phyloP scores from a whole-genome alignment of 352 stramenopile species.

The Globisporangium cylindrosporum region DNA sequence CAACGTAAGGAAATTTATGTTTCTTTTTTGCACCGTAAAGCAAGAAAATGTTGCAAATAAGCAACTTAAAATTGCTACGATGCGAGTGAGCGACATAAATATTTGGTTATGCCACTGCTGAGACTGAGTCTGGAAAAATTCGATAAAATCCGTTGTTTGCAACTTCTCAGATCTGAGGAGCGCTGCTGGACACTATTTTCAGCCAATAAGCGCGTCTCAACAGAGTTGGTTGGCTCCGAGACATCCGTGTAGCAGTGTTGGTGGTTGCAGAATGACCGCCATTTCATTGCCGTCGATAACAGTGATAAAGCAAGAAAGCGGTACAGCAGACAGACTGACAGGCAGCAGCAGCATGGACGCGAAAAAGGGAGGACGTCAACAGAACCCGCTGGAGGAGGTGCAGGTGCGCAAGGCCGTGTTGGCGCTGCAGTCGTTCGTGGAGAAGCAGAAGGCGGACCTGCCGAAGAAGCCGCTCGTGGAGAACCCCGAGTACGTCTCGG shows the following conservation, averaged over 20 bases:
- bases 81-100: no score
- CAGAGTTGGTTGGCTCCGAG: background rate
- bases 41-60: no score
- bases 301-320: background rate
- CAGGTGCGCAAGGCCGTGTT: conserved; percentile 74
- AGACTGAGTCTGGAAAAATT: no score
- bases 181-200: background rate
- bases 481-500: conserved; percentile 53
- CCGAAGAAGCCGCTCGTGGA: conserved; percentile 62
- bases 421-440: conserved; percentile 57
- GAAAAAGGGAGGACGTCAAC: conserved; percentile 53
- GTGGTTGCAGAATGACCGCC: background rate
- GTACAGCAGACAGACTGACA: background rate
- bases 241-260: background rate
- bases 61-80: no score
- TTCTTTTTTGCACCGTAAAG: no score
- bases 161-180: background rate
- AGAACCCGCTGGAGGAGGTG: conserved; percentile 61
- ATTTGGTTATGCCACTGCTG: no score
- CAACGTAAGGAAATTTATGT: no score
- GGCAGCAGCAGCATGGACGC: conserved; percentile 21
- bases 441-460: conserved; percentile 44
- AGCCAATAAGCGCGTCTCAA: background rate
- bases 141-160: no score
- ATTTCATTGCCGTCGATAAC: background rate